Base-by-base conservation (phyloP, 192 early-diverging fungal species). In the Coemansia asiatica region DNA sequence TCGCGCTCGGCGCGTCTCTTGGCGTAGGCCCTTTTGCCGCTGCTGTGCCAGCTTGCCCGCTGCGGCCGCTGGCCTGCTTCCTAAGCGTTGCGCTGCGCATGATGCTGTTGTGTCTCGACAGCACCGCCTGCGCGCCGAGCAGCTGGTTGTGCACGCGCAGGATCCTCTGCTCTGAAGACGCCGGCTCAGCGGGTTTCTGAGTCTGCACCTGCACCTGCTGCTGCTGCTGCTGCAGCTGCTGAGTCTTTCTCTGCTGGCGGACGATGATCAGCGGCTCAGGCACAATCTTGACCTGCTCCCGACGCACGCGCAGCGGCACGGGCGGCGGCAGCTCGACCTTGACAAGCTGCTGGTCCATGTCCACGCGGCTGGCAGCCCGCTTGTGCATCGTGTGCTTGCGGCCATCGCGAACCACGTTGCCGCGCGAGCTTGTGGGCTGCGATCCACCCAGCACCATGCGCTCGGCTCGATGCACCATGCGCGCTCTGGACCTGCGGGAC, bases 191-290 rank as follows among this genome's bases (percentile, higher is more conserved):
- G 26, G 53, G 56, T 31, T 26, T 6, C 38, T 50, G 38, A 49
- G 18, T 5, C 21, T 5, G 48, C 48, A 16, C 7, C 48, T 16
- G 29, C 4, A 57, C 16, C 4, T 29, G 25, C 31, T 57, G 56
- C 13, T 29, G 56, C 29, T 4, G 56, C 48, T 26, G 51, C n/a
- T n/a, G n/a, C n/a, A n/a, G n/a, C n/a, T n/a, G 27, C 53, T 27
- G 27, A 4, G 27, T 16, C 53, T 23, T 26, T 2, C 50, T 50
- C 18, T 67, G 67, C 19, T 61, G 74, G 12, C 79, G 67, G 26
- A 82, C 80, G 16, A 77, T 67, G 8, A 82, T 82, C 69, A 82
- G 68, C 66, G 80, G 75, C 63, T 82, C 80, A 4, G 72, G 71
- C n/a, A 60, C 69, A 27, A 67, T 48, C 27, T 47, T 26, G 28